Base-by-base conservation (phyloP, 805 yeast species). In the Spencermartinsiella europaea region DNA sequence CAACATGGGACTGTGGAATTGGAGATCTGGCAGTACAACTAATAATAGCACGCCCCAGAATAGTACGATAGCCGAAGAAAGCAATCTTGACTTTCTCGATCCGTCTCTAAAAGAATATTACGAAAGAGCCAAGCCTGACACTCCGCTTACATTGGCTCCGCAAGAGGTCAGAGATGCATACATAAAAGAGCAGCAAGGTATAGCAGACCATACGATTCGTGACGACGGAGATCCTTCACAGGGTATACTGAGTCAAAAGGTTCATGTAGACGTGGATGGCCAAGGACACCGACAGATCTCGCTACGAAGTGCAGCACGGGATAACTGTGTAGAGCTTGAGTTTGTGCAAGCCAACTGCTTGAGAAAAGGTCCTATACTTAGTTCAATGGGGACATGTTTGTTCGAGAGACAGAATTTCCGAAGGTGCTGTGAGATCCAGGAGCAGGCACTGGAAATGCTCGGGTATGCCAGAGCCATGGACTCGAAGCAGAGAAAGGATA, bases 301-400 rank as follows among this genome's bases (percentile, higher is more conserved):
- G 4, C 40, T 58, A 10, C 49, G 50, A 33, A 65, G 58, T 40
- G 55, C 57, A 2, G 66, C 67, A 16, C 45, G 58, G 49, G 62
- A 63, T 40, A 63, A 63, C 47, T 63, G 67, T 40, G 63, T 60
- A 3, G 67, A 63, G 47, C 58, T 46, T 41, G 64, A 60, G 31
- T 44, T 42, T 22, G 61, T 59, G 14, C 56, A 51, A 27, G 50
- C 64, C 5, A 44, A 52, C 27, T 62, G 66, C 38, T 40, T 61
- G 3, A 46, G 45, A n/a, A 35, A 46, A 1, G 66, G 66, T 10
- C 42, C 55, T 2, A 40, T 57, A 20, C 46, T 48, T 46, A 58
- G 57, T 25, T 37, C 59, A 21, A 38, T 60, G 28, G 41, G 52
- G 15, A 40, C 56, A 35, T 63, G 67, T 47, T 56, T 53, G 7